Evolutionary conservation across 371 early-diverging fungal genomes (phyloP).

Genomic region (Batkoa obscura): DNA sequence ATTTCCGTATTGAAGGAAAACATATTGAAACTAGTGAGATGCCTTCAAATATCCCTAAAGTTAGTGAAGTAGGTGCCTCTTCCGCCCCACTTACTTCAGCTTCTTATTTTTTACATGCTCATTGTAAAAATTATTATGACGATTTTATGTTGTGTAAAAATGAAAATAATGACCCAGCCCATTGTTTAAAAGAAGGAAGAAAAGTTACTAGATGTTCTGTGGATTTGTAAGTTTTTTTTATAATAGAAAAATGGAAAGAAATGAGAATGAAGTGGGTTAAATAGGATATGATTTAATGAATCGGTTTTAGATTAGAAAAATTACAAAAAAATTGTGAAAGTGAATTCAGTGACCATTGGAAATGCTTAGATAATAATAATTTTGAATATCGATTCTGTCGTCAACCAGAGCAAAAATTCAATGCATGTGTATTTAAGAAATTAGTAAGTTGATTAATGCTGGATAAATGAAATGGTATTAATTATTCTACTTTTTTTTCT

Average conservation of each 20-base stretch:
- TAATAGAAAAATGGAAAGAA: background rate
- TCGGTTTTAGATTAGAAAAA: constrained; percentile 45
- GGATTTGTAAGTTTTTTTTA: constrained; percentile 44
- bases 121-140: constrained; percentile 82
- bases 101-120: constrained; percentile 69
- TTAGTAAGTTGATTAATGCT: constrained; percentile 33
- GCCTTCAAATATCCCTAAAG: constrained; percentile 41
- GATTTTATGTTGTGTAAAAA: constrained; percentile 94
- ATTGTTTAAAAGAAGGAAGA: constrained; percentile 83
- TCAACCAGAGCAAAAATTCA: constrained; percentile 55
- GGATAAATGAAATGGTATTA: background rate
- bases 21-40: constrained; percentile 52
- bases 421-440: constrained; percentile 77
- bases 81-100: constrained; percentile 87
- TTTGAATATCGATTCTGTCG: constrained; percentile 72
- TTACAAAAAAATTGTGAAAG: constrained; percentile 76
- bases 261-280: too few relatives aligned
- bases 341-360: constrained; percentile 79
- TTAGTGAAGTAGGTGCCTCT: constrained; percentile 78
- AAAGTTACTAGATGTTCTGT: constrained; percentile 89
- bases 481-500: background rate
- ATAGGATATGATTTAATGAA: background rate
- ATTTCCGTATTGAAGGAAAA: constrained; percentile 2
- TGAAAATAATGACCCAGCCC: constrained; percentile 71
- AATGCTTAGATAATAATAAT: constrained; percentile 80